Percentiles rank a stretch among this genome's conserved stretches.
These are phyloP conservation scores for Calendula officinalis DNA, from an alignment of 129 eudicot genomes.

Conservation along the genomic window DNA sequence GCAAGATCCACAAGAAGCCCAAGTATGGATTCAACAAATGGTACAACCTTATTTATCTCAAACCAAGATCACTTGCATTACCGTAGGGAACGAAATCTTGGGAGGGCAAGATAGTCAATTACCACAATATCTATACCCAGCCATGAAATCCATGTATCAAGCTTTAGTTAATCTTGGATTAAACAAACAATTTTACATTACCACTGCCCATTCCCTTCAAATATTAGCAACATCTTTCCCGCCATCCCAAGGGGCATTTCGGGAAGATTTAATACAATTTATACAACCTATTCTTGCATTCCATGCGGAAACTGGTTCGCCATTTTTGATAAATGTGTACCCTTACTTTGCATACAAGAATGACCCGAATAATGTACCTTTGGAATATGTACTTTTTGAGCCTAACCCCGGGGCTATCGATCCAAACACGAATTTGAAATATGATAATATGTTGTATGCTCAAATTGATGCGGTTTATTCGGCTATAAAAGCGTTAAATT, in stretches of 20 bases:
- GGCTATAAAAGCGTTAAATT: slow-evolving; percentile 76
- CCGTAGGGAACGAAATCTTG: slow-evolving; percentile 81
- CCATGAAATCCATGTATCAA: slow-evolving; percentile 63
- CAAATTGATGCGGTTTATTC: slow-evolving; percentile 94
- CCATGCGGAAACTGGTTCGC: slow-evolving; percentile 60
- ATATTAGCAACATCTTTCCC: slow-evolving; percentile 73
- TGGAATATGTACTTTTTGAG: slow-evolving; percentile 71
- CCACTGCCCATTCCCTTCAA: slow-evolving; percentile 81
- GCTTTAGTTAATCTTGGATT: slow-evolving; percentile 73
- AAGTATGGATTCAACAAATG: slow-evolving; percentile 67
- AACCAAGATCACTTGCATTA: slow-evolving; percentile 72
- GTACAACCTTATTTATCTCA: slow-evolving; percentile 70
- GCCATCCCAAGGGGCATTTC: slow-evolving; percentile 77
- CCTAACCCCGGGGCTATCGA: slow-evolving; percentile 67
- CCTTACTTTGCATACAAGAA: slow-evolving; percentile 93
- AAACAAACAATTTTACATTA: slow-evolving; percentile 52
- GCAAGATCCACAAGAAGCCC: slow-evolving; percentile 68
- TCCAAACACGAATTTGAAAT: slow-evolving; percentile 55
- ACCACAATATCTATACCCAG: slow-evolving; percentile 55
- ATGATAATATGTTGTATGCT: slow-evolving; percentile 96
- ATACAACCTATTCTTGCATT: slow-evolving; percentile 64
- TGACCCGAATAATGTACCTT: slow-evolving; percentile 51
- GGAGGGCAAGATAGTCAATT: slow-evolving; percentile 46
- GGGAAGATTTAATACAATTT: slow-evolving; percentile 55
- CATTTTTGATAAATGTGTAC: slow-evolving; percentile 84